Evolutionary conservation across 1,284 basidiomycete species (phyloP).

Genomic region (Jaminaea rosea): DNA sequence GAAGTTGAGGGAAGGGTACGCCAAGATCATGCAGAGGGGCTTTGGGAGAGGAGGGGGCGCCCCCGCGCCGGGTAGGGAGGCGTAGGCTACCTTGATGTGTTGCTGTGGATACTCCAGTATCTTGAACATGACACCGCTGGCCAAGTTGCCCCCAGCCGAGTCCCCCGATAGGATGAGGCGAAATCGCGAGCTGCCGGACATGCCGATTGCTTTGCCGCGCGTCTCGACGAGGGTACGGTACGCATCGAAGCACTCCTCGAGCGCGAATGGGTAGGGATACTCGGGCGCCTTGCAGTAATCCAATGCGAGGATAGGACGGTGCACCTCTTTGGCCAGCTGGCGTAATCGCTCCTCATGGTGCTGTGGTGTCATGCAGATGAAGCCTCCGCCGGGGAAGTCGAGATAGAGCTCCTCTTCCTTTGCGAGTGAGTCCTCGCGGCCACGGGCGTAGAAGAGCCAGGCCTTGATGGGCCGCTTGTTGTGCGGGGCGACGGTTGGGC

Average conservation of each 20-base stretch:
- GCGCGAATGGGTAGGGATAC: slow-evolving; percentile 55
- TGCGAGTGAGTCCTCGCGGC: slow-evolving; percentile 59
- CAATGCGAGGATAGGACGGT: slow-evolving; percentile 71
- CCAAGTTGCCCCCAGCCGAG: slow-evolving; percentile 34
- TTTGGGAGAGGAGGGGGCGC: slow-evolving; percentile 48
- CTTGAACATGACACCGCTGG: slow-evolving; percentile 29
- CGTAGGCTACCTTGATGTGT: slow-evolving; percentile 28
- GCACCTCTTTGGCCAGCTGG: slow-evolving; percentile 70
- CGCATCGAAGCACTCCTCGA: slow-evolving; percentile 85
- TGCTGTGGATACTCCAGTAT: slow-evolving; percentile 36
- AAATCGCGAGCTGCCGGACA: slow-evolving; percentile 49
- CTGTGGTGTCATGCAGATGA: slow-evolving; percentile 86
- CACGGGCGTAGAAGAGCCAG: slow-evolving; percentile 69
- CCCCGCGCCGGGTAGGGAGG: slow-evolving; percentile 8
- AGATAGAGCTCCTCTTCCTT: slow-evolving; percentile 33
- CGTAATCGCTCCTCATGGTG: slow-evolving; percentile 92
- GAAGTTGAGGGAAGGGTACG: slow-evolving; percentile 72
- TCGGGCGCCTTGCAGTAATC: slow-evolving; percentile 92
- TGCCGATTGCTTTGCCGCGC: slow-evolving; percentile 69
- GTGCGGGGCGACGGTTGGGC: slow-evolving; percentile 53
- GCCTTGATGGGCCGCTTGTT: slow-evolving; percentile 66
- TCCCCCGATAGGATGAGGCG: slow-evolving; percentile 35
- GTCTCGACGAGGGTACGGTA: slow-evolving; percentile 75
- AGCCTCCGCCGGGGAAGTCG: slow-evolving; percentile 90
- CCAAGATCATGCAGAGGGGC: slow-evolving; percentile 71